A percentile compares a stretch with the other conserved stretches of the same genome.
These are phyloP conservation scores for Microbotryomycetes sp. DNA, from an alignment of 1,284 basidiomycete genomes.

Conservation along the genomic window DNA sequence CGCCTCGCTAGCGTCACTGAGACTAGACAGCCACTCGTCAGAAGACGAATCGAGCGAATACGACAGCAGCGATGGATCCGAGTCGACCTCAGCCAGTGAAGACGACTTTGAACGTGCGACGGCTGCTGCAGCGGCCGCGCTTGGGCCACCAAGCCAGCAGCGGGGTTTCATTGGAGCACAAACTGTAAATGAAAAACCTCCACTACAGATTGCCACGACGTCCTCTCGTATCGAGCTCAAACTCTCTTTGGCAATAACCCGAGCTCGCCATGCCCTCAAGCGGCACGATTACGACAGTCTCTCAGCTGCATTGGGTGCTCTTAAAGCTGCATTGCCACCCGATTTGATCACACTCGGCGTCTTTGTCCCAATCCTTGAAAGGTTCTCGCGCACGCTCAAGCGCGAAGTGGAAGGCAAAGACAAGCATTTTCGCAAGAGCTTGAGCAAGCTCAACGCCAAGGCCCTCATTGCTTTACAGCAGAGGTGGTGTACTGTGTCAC, in stretches of 20 bases:
- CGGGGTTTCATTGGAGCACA: background rate
- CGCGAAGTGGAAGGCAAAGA: background rate
- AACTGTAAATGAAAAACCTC: background rate
- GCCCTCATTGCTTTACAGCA: slow-evolving; percentile 14
- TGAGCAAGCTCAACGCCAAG: slow-evolving; percentile 19
- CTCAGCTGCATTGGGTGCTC: background rate
- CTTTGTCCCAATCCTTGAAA: slow-evolving; percentile 4
- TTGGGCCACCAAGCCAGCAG: background rate
- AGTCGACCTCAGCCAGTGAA: background rate
- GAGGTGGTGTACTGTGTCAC: slow-evolving; percentile 4
- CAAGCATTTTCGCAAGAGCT: background rate
- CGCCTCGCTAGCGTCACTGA: background rate
- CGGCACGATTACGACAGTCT: background rate
- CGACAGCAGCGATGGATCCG: background rate
- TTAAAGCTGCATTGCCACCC: background rate
- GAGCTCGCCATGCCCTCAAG: background rate
- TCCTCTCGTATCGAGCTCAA: background rate
- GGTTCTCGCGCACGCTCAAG: background rate
- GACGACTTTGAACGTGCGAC: background rate
- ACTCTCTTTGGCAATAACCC: background rate
- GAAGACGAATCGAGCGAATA: background rate
- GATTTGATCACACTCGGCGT: background rate
- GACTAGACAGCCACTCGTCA: background rate
- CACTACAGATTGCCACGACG: background rate
- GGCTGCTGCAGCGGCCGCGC: too few relatives aligned